phyloP scores from a whole-genome alignment of 371 early-diverging fungal species.

The Chytridium lagenaria region DNA sequence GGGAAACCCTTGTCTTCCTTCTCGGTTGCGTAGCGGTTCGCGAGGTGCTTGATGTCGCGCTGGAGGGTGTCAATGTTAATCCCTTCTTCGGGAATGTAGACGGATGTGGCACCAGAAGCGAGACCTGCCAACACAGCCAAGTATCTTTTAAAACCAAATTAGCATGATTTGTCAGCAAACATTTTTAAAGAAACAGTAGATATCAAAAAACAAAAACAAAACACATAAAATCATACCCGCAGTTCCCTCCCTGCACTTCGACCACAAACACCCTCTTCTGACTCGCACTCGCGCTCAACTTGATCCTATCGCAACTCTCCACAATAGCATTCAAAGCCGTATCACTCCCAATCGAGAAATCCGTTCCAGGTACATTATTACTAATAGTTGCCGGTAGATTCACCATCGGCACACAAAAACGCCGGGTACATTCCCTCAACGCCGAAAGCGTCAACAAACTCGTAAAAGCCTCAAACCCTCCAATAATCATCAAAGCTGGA shows the following conservation, averaged over 20 bases:
- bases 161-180: background rate
- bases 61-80: conserved; percentile 80
- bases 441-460: conserved; percentile 75
- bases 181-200: background rate
- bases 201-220: conserved; percentile 10
- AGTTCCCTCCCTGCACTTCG: conserved; percentile 97
- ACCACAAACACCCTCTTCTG: conserved; percentile 96
- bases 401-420: conserved; percentile 92
- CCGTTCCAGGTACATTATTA: conserved; percentile 99
- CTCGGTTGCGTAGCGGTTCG: conserved; percentile 74
- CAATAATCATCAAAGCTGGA: conserved; percentile 91
- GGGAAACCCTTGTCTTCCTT: conserved; percentile 37
- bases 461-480: conserved; percentile 95
- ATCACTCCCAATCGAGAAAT: conserved; percentile 95
- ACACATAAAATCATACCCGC: conserved; percentile 73
- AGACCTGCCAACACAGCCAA: conserved; percentile 93
- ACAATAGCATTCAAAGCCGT: conserved; percentile 98
- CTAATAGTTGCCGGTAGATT: conserved; percentile 96
- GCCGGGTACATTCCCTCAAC: conserved; percentile 74
- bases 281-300: conserved; percentile 88
- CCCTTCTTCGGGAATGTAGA: conserved; percentile 96
- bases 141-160: conserved; percentile 54
- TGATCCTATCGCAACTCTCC: conserved; percentile 91
- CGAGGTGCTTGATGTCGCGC: conserved; percentile 83
- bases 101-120: conserved; percentile 88